These are phyloP conservation scores for Diversispora eburnea DNA, from an alignment of 192 early-diverging fungal species.

Conservation along the genomic window DNA sequence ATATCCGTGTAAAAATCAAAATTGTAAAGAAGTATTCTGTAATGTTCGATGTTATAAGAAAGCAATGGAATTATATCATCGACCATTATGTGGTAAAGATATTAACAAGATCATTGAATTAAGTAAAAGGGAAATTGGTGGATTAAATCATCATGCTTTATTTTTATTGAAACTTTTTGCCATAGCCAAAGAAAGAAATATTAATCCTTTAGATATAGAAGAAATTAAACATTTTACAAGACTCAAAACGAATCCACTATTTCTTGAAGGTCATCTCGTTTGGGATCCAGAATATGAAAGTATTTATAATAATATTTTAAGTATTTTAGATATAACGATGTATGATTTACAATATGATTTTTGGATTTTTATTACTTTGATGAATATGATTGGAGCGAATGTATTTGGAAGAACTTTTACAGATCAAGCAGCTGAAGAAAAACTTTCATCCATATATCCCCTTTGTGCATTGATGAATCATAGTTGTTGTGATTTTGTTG, in stretches of 20 bases:
- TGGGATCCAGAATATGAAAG: slow-evolving; percentile 15
- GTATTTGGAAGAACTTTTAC: neutral
- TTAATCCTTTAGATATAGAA: slow-evolving; percentile 10
- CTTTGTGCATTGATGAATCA: slow-evolving; percentile 8
- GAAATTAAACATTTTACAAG: slow-evolving; percentile 9
- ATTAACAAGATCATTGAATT: neutral
- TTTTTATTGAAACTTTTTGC: slow-evolving; percentile 15
- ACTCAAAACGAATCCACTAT: neutral
- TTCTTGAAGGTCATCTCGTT: neutral
- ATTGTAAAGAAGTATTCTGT: no score
- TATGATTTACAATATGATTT: slow-evolving; percentile 21
- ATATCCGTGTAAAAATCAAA: no score
- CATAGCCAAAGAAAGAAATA: slow-evolving; percentile 1
- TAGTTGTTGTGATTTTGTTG: neutral
- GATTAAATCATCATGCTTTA: neutral
- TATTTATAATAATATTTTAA: slow-evolving; percentile 11
- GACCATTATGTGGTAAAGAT: neutral
- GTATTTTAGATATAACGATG: neutral
- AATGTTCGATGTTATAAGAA: no score
- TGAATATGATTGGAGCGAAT: neutral
- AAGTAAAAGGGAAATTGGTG: neutral
- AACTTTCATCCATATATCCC: neutral
- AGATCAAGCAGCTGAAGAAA: neutral
- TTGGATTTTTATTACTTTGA: slow-evolving; percentile 19
- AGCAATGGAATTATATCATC: no score